Conservation (phyloP, 75 land plant genomes). For the Selaginella moellendorffii region DNA sequence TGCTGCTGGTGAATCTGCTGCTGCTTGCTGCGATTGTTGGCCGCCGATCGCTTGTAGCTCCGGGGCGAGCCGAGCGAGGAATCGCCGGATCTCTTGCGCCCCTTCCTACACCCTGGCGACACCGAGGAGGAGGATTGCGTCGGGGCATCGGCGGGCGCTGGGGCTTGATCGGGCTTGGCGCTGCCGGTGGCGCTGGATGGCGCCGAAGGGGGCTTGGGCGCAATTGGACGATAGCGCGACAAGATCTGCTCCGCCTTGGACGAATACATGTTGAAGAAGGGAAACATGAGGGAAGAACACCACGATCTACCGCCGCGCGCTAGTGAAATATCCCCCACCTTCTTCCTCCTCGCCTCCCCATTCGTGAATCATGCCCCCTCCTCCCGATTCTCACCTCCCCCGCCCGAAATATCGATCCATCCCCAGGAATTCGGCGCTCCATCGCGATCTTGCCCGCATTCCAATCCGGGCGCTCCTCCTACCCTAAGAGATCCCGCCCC, state of each 20-base stretch:
- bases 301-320: background rate
- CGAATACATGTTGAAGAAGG: conserved; percentile 4
- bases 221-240: conserved; percentile 83
- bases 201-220: conserved; percentile 77
- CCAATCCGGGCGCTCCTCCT: background rate
- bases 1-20: background rate
- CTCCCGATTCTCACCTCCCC: background rate
- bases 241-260: conserved; percentile 70
- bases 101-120: conserved; percentile 3
- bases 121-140: conserved; percentile 18
- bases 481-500: too few species aligned
- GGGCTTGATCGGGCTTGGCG: background rate
- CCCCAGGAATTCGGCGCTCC: background rate
- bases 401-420: too few species aligned
- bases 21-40: background rate
- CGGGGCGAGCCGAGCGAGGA: background rate
- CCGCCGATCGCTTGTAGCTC: background rate
- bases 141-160: conserved; percentile 11
- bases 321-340: background rate
- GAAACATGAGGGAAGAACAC: background rate
- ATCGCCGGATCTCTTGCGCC: background rate
- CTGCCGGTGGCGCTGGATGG: too few species aligned
- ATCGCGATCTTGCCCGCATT: background rate
- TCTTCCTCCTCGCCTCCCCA: background rate
- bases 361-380: background rate